Evolutionary conservation across 345 rosid genomes (phyloP).

Genomic region (Atalantia buxifolia): DNA sequence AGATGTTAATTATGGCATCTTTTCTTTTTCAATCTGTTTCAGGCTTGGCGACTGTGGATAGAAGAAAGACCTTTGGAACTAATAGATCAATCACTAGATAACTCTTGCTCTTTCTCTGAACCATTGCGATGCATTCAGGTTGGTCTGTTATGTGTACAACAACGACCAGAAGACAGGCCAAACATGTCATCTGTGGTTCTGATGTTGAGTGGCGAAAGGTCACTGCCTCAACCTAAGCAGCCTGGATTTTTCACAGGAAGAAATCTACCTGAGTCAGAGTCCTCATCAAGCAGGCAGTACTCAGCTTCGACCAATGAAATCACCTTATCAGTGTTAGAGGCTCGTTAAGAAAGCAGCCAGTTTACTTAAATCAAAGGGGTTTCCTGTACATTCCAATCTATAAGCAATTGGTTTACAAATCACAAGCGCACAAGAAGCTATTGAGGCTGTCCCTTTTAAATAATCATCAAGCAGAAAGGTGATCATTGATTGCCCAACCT

Average conservation of each 20-base stretch:
- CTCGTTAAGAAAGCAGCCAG: slow-evolving; percentile 2
- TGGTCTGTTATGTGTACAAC: slow-evolving; percentile 27
- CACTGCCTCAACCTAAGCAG: slow-evolving; percentile 26
- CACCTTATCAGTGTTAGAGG: slow-evolving; percentile 16
- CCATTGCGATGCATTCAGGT: slow-evolving; percentile 22
- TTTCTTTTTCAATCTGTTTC: background rate
- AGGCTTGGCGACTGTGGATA: slow-evolving; percentile 31
- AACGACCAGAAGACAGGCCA: slow-evolving; percentile 29
- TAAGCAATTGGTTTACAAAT: background rate
- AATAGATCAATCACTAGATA: slow-evolving; percentile 9
- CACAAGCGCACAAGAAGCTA: background rate
- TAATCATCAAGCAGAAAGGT: background rate
- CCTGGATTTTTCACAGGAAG: slow-evolving; percentile 32
- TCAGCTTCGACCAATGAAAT: slow-evolving; percentile 13
- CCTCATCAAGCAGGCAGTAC: slow-evolving; percentile 2
- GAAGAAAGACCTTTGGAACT: slow-evolving; percentile 21
- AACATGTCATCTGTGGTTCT: slow-evolving; percentile 26
- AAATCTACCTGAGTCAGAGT: slow-evolving; percentile 14
- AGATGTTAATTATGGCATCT: background rate
- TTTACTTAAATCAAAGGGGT: background rate
- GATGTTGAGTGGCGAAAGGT: slow-evolving; percentile 25
- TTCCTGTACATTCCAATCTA: background rate
- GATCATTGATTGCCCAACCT: background rate
- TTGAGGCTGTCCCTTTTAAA: background rate
- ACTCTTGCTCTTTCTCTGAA: background rate